phyloP scores from a whole-genome alignment of 805 yeast species.

The Candida coleopterorum region DNA sequence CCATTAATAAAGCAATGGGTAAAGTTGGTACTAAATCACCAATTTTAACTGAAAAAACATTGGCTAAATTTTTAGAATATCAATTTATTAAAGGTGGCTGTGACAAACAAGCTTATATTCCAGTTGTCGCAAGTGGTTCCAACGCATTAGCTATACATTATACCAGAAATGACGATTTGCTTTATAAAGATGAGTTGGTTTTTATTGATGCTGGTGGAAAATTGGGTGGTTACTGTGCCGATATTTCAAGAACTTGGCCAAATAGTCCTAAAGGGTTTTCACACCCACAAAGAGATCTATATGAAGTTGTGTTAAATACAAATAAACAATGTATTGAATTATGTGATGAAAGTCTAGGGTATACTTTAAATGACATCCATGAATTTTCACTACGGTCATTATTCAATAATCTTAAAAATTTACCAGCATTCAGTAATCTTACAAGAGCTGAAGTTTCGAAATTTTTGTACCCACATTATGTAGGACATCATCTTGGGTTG shows the following conservation, averaged over 20 bases:
- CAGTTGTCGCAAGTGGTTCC: slow-evolving; percentile 93
- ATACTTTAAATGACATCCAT: slow-evolving; percentile 73
- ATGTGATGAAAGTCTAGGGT: slow-evolving; percentile 50
- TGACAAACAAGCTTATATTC: slow-evolving; percentile 83
- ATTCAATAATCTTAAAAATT: slow-evolving; percentile 60
- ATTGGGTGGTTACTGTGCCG: slow-evolving; percentile 91
- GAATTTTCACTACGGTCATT: slow-evolving; percentile 56
- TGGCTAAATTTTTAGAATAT: slow-evolving; percentile 78
- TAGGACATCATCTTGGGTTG: slow-evolving; percentile 92
- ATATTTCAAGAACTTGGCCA: slow-evolving; percentile 97
- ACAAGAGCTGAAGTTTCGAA: slow-evolving; percentile 49
- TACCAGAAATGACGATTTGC: slow-evolving; percentile 82
- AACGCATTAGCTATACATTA: slow-evolving; percentile 92
- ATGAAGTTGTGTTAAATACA: slow-evolving; percentile 82
- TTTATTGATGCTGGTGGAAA: slow-evolving; percentile 95
- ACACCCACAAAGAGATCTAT: slow-evolving; percentile 76
- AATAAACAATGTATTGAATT: slow-evolving; percentile 71
- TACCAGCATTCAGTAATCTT: slow-evolving; percentile 57
- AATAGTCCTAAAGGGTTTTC: slow-evolving; percentile 65
- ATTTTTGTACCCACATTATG: slow-evolving; percentile 79
- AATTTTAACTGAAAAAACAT: slow-evolving; percentile 68
- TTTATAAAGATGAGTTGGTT: slow-evolving; percentile 75
- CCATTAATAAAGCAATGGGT: slow-evolving; percentile 79
- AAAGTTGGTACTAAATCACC: slow-evolving; percentile 38
- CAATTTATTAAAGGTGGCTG: slow-evolving; percentile 84